Base-by-base conservation (phyloP, 148 eudicot genomes). In the Rhododendron kiyosumense region DNA sequence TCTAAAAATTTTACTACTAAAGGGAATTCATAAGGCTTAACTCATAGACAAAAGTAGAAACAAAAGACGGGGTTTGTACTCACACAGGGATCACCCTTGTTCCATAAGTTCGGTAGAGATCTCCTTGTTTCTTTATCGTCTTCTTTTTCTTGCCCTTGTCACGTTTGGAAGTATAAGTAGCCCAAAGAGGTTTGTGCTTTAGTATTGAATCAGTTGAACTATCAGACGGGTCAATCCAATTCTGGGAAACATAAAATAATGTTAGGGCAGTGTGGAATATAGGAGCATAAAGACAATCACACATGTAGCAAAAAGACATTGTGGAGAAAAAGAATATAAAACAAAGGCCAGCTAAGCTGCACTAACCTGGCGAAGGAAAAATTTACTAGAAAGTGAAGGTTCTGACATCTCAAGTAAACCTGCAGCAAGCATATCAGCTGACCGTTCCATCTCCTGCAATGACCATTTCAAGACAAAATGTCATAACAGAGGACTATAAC, bases 391-490 rank as follows among this genome's bases (percentile, higher is more conserved):
- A 84, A 97, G 99, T 83, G 94, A 84, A n/a, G 99, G 99, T 82
- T 95, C 98, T 69, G 99, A 93, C 90, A 95, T 91, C 89, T 97
- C 99, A 77, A 97, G 94, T 85, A 97, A 89, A 86, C 99, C 99
- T 11, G 98, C 99, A 85, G 99, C 98, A 87, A 95, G 98, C 87
- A 97, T 95, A 95, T 97, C 99, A 88, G 99, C 95, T 28, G 98
- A 97, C 46, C 98, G 88, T 90, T 95, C 96, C 99, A 97, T 97
- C 88, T 97, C 99, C 99, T 95, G 93, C 87, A 88, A 84, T 83
- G 61, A 63, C 84, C 75, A 89, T 81, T 74, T 82, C 79, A 38
- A 41, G 30, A 17, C 54, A 69, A 45, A 73, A 76, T 5, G 69
- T 8, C 51, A 57, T 83, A 13, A n/a, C 12, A 43, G 0, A 41